Conservation (phyloP, 164 flowering plant genomes). For the Brasenia schreberi region DNA sequence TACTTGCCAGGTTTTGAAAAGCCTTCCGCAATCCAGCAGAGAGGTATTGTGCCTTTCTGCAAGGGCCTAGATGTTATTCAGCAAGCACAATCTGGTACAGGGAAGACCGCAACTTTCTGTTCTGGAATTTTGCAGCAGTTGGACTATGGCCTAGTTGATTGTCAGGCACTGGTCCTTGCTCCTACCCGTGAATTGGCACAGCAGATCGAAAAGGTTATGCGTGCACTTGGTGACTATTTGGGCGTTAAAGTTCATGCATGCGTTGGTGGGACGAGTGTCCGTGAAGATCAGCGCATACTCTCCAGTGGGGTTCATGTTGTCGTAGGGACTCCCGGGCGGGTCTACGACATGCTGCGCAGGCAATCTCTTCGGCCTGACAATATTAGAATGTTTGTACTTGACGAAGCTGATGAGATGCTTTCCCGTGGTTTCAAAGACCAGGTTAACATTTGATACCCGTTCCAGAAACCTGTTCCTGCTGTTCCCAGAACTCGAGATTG, state of each 20-base stretch:
- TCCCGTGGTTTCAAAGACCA: constrained; percentile 15
- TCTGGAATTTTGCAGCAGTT: constrained; percentile 53
- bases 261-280: background rate
- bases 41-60: constrained; percentile 62
- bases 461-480: no score
- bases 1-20: constrained; percentile 43
- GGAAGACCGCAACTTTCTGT: constrained; percentile 66
- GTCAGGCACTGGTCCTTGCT: constrained; percentile 57
- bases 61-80: constrained; percentile 16
- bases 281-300: background rate
- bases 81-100: constrained; percentile 67
- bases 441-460: background rate
- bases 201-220: constrained; percentile 66
- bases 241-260: constrained; percentile 22
- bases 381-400: constrained; percentile 15
- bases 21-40: constrained; percentile 66
- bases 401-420: constrained; percentile 17
- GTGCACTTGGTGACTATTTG: constrained; percentile 61
- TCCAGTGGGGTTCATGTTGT: background rate
- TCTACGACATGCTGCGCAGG: background rate
- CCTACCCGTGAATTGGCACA: constrained; percentile 70
- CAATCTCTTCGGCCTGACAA: constrained; percentile 5
- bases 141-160: constrained; percentile 34
- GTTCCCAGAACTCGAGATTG: no score
- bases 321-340: background rate